phyloP scores from a whole-genome alignment of 2,329 filamentous ascomycete genomes.

The Trichophyton benhamiae region DNA sequence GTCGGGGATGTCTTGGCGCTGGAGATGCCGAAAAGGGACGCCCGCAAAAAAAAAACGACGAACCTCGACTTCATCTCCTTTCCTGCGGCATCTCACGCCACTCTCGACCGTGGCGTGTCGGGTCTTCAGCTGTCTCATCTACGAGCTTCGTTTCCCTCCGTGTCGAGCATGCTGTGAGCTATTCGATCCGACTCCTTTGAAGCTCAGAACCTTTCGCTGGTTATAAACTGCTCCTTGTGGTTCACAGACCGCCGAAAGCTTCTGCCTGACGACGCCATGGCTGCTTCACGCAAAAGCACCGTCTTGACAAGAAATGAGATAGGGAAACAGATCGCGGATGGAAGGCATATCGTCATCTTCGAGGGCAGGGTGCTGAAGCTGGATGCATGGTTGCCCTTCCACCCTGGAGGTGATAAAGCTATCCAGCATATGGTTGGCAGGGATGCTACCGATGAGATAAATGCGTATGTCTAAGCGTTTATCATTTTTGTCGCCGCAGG shows the following conservation, averaged over 20 bases:
- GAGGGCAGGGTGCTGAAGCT: constrained; percentile 72
- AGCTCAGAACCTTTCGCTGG: background rate
- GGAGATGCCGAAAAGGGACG: background rate
- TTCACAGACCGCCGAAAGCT: background rate
- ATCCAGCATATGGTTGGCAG: constrained; percentile 87
- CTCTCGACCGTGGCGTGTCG: background rate
- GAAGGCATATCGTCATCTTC: constrained; percentile 66
- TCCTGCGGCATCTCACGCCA: background rate
- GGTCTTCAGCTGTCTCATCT: background rate
- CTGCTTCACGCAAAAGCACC: constrained; percentile 31
- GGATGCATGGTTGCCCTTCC: constrained; percentile 77
- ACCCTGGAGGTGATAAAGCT: constrained; percentile 82
- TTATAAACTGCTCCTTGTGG: background rate
- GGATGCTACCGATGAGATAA: constrained; percentile 90
- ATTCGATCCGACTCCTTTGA: background rate
- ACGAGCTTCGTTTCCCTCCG: background rate
- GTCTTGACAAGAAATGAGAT: constrained; percentile 53
- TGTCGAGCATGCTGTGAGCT: background rate
- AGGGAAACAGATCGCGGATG: constrained; percentile 72
- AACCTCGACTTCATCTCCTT: background rate
- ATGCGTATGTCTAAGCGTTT: constrained; percentile 46
- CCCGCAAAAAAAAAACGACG: background rate
- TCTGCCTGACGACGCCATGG: background rate
- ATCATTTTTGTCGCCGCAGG: background rate
- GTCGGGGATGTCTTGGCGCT: background rate